Base-by-base conservation (phyloP, 345 rosid species). In the Xanthoceras sorbifolium region DNA sequence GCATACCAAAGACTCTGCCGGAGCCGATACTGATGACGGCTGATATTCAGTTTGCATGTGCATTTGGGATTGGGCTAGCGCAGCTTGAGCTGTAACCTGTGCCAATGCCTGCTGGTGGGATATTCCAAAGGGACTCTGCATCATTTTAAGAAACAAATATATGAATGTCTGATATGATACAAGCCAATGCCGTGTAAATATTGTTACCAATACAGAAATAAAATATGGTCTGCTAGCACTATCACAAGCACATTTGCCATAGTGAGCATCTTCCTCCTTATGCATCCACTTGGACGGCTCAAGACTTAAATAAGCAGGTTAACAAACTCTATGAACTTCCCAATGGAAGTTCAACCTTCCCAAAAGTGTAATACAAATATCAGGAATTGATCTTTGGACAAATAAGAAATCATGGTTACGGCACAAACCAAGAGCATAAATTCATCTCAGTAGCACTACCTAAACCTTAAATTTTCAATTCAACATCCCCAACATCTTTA, bases 41-140 rank as follows among this genome's bases (percentile, higher is more conserved):
- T 86, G 87, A 73, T 79, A 84, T 69, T 80, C 90, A 5, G 86
- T 67, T 69, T 83, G 87, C 63, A 65, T 12, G 59, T 70, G 77
- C 85, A 83, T 77, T 12, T 87, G 88, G 65, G 91, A 82, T 72
- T 84, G 85, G 18, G 84, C 78, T 14, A 91, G 65, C 36, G 87
- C 85, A 77, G 96, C 96, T 75, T 91, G 96, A 76, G 90, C 92
- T 3, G 96, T 91, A 48, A 91, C 96, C 75, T 90, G 93, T 57
- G 91, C 96, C 83, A 91, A 83, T 59, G 96, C 96, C 77, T 90
- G 92, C 84, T 85, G 93, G 77, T 92, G 97, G 75, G 97, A 90
- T 85, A 91, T 88, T 78, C 93, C 97, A 72, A 88, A 91, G 61
- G 97, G 91, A 60, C 93, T 91, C 97, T 91, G 89, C 81, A 83